Percentiles rank a stretch among this genome's conserved stretches.
phyloP scores from a whole-genome alignment of 2,329 filamentous ascomycete genomes.

The Talaromyces sp. region DNA sequence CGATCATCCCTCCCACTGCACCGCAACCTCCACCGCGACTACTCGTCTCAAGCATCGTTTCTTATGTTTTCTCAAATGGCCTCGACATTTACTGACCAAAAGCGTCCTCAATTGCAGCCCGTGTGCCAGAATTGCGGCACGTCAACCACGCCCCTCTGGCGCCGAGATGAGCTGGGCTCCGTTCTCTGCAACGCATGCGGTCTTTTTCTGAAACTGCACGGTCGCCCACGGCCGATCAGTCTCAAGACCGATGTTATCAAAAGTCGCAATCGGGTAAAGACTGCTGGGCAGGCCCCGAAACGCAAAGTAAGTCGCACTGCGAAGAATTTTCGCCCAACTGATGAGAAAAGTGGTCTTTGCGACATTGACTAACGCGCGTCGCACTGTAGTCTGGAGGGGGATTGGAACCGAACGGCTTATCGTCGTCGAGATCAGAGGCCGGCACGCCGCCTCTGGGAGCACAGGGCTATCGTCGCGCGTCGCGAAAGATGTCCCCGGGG shows the following conservation, averaged over 20 bases:
- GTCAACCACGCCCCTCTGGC: conserved; percentile 94
- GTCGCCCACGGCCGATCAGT: conserved; percentile 86
- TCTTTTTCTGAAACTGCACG: conserved; percentile 94
- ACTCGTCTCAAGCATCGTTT: background rate
- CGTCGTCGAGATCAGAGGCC: conserved; percentile 55
- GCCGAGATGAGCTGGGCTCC: conserved; percentile 89
- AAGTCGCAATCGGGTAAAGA: conserved; percentile 96
- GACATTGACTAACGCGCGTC: conserved; percentile 27
- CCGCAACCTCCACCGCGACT: background rate
- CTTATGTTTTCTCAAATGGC: conserved; percentile 34
- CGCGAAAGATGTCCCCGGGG: conserved; percentile 70
- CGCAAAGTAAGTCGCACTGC: conserved; percentile 66
- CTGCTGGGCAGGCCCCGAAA: conserved; percentile 70
- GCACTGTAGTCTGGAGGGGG: conserved; percentile 40
- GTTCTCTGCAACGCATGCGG: conserved; percentile 99
- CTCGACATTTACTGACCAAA: conserved; percentile 48
- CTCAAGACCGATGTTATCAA: conserved; percentile 99
- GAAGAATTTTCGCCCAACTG: conserved; percentile 27
- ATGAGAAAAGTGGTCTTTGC: conserved; percentile 11
- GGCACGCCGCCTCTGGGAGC: conserved; percentile 56
- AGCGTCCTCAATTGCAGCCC: conserved; percentile 70
- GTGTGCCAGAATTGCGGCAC: conserved; percentile 96
- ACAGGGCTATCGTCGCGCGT: conserved; percentile 60
- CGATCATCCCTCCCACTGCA: conserved; percentile 1
- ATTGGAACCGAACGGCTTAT: conserved; percentile 57